Conservation (phyloP, 805 yeast species). For the Metschnikowia aberdeeniae region DNA sequence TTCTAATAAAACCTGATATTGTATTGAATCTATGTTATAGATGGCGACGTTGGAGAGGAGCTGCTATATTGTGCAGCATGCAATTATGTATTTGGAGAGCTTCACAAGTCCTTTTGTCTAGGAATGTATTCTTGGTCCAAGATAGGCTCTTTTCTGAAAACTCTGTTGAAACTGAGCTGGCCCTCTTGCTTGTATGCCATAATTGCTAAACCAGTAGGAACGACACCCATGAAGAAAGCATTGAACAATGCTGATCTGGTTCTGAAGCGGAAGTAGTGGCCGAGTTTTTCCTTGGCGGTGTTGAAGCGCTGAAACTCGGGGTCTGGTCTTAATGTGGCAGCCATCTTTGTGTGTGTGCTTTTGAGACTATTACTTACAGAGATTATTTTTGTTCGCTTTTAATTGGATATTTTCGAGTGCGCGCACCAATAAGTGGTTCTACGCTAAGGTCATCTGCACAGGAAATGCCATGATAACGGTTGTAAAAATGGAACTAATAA, state of each 20-base stretch:
- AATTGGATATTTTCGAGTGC: slow-evolving; percentile 17
- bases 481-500: neutral
- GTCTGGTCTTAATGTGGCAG: slow-evolving; percentile 42
- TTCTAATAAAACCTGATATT: neutral
- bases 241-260: slow-evolving; percentile 35
- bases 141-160: slow-evolving; percentile 33
- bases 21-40: neutral
- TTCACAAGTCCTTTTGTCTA: slow-evolving; percentile 41
- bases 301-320: slow-evolving; percentile 40
- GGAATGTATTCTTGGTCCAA: slow-evolving; percentile 39
- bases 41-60: neutral
- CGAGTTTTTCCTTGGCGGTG: slow-evolving; percentile 38
- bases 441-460: too few species aligned
- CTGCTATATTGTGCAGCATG: slow-evolving; percentile 1
- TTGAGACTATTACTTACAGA: neutral
- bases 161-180: slow-evolving; percentile 28
- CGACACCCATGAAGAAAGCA: slow-evolving; percentile 33
- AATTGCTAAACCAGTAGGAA: slow-evolving; percentile 36
- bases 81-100: neutral
- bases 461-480: neutral
- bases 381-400: slow-evolving; percentile 12
- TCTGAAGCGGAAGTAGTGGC: slow-evolving; percentile 41
- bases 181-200: slow-evolving; percentile 39
- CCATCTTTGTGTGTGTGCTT: slow-evolving; percentile 25
- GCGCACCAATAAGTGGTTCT: slow-evolving; percentile 8